Percentiles rank a stretch among this genome's conserved stretches.
Conservation (phyloP, 805 yeast species). For the Starmerella sp. region DNA sequence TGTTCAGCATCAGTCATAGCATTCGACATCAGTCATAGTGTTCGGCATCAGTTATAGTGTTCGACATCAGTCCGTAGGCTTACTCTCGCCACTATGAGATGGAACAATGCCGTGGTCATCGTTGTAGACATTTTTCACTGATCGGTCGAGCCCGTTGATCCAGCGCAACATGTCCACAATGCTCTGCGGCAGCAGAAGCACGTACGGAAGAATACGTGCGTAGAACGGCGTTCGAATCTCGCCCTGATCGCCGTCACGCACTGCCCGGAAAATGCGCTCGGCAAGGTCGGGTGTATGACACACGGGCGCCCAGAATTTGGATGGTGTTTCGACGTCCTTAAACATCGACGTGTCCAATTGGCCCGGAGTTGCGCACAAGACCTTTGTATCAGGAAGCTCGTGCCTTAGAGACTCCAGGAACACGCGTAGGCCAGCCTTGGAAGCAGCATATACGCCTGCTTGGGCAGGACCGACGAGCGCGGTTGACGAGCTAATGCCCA, state of each 20-base stretch:
- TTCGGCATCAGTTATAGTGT: no score
- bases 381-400: constrained; percentile 50
- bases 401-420: constrained; percentile 59
- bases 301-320: constrained; percentile 59
- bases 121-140: background rate
- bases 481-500: constrained; percentile 63
- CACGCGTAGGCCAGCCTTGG: constrained; percentile 67
- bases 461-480: constrained; percentile 71
- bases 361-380: constrained; percentile 67
- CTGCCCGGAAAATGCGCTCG: constrained; percentile 32
- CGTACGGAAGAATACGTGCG: constrained; percentile 54
- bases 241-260: constrained; percentile 34
- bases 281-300: constrained; percentile 56
- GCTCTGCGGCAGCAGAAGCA: constrained; percentile 60
- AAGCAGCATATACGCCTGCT: constrained; percentile 62
- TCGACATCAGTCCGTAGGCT: no score
- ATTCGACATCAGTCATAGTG: no score
- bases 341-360: constrained; percentile 65
- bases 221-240: constrained; percentile 59
- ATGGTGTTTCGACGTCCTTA: constrained; percentile 53
- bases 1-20: no score
- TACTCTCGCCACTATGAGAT: no score
- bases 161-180: constrained; percentile 41
- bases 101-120: no score
- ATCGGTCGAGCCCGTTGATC: constrained; percentile 51